These are phyloP conservation scores for Mrakia frigida DNA, from an alignment of 768 basidiomycete genomes.

Conservation along the genomic window DNA sequence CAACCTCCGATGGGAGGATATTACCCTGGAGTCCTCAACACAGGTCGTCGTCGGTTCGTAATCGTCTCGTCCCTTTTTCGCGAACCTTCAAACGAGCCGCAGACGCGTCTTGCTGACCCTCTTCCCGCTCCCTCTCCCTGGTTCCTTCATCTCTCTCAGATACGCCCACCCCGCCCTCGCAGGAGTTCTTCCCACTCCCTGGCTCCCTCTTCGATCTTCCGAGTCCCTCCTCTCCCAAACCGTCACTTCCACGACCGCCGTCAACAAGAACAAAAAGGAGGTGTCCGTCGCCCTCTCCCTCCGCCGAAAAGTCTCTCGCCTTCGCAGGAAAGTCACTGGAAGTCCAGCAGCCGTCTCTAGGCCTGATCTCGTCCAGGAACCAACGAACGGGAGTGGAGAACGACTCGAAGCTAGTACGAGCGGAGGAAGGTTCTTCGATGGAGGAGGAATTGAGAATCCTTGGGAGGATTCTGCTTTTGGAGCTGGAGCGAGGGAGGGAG, in stretches of 20 bases:
- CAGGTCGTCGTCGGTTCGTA: slow-evolving; percentile 27
- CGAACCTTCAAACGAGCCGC: too few species aligned
- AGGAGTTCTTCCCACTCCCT: slow-evolving; percentile 87
- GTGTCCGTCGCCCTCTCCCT: slow-evolving; percentile 22
- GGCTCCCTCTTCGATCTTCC: slow-evolving; percentile 60
- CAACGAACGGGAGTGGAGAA: slow-evolving; percentile 8
- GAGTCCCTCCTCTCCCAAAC: slow-evolving; percentile 12
- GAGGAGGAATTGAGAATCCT: not conserved
- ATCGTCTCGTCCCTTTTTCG: not conserved
- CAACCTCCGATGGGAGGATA: slow-evolving; percentile 96
- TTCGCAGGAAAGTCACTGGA: not conserved
- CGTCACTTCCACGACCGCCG: not conserved
- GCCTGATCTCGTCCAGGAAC: not conserved
- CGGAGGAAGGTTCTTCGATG: not conserved
- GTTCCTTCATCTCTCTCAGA: slow-evolving; percentile 50
- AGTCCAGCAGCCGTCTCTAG: not conserved
- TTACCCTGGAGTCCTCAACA: slow-evolving; percentile 83
- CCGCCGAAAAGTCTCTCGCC: slow-evolving; percentile 1
- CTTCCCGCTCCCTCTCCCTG: not conserved
- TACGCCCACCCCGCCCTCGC: slow-evolving; percentile 93
- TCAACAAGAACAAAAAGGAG: not conserved
- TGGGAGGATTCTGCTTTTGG: slow-evolving; percentile 4
- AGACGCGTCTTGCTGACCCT: not conserved
- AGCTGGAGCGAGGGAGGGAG: not conserved
- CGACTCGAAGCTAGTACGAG: not conserved